Base-by-base conservation (phyloP, 202 grass and related monocot species). In the Elaeis oleifera region DNA sequence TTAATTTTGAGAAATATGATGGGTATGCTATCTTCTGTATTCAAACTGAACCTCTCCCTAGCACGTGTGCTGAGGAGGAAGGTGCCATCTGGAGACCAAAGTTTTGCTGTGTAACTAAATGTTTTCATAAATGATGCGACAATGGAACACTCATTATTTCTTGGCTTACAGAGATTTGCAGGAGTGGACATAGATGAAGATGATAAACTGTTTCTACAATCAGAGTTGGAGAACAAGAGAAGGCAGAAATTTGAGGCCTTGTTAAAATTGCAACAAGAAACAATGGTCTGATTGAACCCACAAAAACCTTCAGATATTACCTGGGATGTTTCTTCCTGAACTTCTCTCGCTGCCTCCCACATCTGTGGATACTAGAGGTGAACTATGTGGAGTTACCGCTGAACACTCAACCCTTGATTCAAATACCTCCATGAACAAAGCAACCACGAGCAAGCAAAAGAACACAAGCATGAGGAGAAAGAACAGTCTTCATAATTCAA, bases 321-420 rank as follows among this genome's bases (percentile, higher is more conserved):
- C 87, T 11, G 92, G 92, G 58, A 96, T 89, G 92, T 91, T 78
- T 57, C 59, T 96, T 50, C 60, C 76, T 69, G 73, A 78, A 64
- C 71, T 79, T 58, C 24, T 70, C 32, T 71, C 16, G 13, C 24
- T 0, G 39, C 69, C 78, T 53, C 51, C 53, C 4, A 31, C 62
- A 23, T 68, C 58, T 36, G 56, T 16, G 17, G 13, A 31, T 15
- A 36, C 58, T 49, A 54, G 23, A 19, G 4, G 25, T 8, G 59
- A 72, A 54, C 65, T 61, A 31, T 70, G 56, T 2, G 65, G 82
- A 53, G 76, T 19, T 26, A 66, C 32, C 16, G 14, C 52, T 48
- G 16, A 50, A 0, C 32, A 17, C 0, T 20, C 11, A 23, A 24
- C 1, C 22, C 51, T 25, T 11, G 19, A 18, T 44, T 44, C 36